Percentiles rank a stretch among this genome's conserved stretches.
phyloP scores from a whole-genome alignment of 1,284 basidiomycete species.

The Trichosporon coremiiforme region DNA sequence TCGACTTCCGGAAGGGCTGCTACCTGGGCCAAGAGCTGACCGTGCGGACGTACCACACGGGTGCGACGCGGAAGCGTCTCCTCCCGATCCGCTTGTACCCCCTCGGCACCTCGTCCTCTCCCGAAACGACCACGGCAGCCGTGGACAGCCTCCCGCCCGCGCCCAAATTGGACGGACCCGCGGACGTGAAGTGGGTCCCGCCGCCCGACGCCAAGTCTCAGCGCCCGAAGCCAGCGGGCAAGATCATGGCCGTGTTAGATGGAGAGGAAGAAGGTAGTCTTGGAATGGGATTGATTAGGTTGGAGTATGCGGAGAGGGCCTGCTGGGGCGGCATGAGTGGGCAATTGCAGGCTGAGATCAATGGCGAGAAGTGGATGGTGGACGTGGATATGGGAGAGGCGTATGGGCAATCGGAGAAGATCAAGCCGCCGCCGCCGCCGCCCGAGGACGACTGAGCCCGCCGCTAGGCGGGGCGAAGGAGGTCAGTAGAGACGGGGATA shows the following conservation, averaged over 20 bases:
- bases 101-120: conserved; percentile 15
- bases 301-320: conserved; percentile 50
- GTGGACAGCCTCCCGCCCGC: background rate
- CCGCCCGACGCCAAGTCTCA: conserved; percentile 39
- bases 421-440: conserved; percentile 27
- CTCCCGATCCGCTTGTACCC: conserved; percentile 65
- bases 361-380: conserved; percentile 40
- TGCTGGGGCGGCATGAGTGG: conserved; percentile 41
- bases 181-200: conserved; percentile 48
- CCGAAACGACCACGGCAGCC: background rate
- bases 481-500: background rate
- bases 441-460: conserved; percentile 20
- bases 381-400: conserved; percentile 48
- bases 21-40: conserved; percentile 98
- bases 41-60: conserved; percentile 94
- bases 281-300: conserved; percentile 51
- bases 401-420: conserved; percentile 35
- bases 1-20: conserved; percentile 97
- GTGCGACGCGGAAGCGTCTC: conserved; percentile 86
- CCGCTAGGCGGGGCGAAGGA: too few relatives aligned
- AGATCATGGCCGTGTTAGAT: conserved; percentile 42
- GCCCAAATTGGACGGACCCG: background rate
- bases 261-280: conserved; percentile 26
- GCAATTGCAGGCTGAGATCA: conserved; percentile 37
- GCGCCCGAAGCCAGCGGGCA: conserved; percentile 50